A percentile compares a stretch with the other conserved stretches of the same genome.
These are phyloP conservation scores for Parastagonospora avenae DNA, from an alignment of 2,329 filamentous ascomycete species.

Conservation along the genomic window DNA sequence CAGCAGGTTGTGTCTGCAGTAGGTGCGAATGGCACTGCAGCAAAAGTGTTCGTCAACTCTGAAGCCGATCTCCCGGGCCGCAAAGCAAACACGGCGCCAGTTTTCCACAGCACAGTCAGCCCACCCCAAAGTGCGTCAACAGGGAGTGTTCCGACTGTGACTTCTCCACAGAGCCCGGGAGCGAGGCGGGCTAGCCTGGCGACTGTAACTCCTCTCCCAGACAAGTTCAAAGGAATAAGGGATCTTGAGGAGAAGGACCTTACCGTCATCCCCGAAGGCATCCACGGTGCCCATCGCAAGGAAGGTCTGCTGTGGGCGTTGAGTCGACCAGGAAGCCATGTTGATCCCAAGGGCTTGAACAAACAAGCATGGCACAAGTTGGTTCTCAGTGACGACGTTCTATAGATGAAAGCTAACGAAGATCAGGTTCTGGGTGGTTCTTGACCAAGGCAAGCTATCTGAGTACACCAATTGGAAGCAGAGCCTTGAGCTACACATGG, in stretches of 20 bases:
- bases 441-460: constrained; percentile 94
- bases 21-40: constrained; percentile 29
- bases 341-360: constrained; percentile 92
- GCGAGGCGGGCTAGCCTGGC: constrained; percentile 28
- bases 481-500: constrained; percentile 93
- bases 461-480: constrained; percentile 99
- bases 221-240: constrained; percentile 85
- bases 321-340: constrained; percentile 89
- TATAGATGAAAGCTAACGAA: constrained; percentile 30
- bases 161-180: constrained; percentile 38
- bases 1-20: constrained; percentile 27
- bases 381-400: constrained; percentile 45
- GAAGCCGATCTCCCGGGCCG: constrained; percentile 36
- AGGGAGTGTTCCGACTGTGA: constrained; percentile 27
- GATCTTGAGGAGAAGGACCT: constrained; percentile 84
- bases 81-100: constrained; percentile 39
- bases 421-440: constrained; percentile 91
- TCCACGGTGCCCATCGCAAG: constrained; percentile 73
- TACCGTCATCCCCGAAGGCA: constrained; percentile 52
- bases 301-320: constrained; percentile 95
- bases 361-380: constrained; percentile 99
- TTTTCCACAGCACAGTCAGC: constrained; percentile 42
- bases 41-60: constrained; percentile 25
- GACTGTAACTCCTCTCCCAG: constrained; percentile 47
- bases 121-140: constrained; percentile 34